Evolutionary conservation across 805 yeast species (phyloP).

Genomic region (Lipomyces starkeyi): DNA sequence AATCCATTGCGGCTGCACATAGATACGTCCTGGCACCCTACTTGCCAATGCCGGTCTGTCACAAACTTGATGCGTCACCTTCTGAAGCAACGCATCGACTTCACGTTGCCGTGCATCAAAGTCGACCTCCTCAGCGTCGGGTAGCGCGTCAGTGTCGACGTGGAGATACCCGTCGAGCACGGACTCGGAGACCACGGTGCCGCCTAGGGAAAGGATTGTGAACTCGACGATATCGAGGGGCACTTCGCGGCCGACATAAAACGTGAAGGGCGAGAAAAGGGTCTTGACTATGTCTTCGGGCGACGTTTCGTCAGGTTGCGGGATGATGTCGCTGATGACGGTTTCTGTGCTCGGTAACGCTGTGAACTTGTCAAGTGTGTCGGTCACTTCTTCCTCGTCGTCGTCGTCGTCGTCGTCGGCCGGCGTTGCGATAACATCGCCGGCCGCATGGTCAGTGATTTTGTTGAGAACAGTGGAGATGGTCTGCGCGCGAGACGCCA

Average conservation of each 20-base stretch:
- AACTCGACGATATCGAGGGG: conserved; percentile 91
- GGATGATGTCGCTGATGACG: conserved; percentile 34
- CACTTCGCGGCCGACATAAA: conserved; percentile 93
- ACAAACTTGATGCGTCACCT: conserved; percentile 89
- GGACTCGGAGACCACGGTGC: conserved; percentile 82
- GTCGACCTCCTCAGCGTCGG: conserved; percentile 33
- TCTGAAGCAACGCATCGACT: conserved; percentile 33
- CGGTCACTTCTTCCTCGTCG: conserved; percentile 44
- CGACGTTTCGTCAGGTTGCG: conserved; percentile 39
- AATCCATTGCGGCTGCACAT: conserved; percentile 97
- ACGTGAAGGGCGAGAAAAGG: conserved; percentile 75
- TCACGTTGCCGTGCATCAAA: conserved; percentile 19
- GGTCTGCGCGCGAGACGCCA: conserved; percentile 30
- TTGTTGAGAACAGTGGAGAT: conserved; percentile 15
- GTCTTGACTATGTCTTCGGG: conserved; percentile 60
- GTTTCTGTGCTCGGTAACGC: conserved; percentile 40
- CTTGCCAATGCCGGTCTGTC: conserved; percentile 84
- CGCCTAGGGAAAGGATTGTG: conserved; percentile 84
- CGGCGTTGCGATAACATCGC: conserved; percentile 57
- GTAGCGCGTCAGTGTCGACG: conserved; percentile 47
- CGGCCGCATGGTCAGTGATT: conserved; percentile 47
- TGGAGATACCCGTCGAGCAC: conserved; percentile 72
- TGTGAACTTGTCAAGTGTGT: conserved; percentile 35
- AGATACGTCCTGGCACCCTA: conserved; percentile 89
- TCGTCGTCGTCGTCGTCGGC: conserved; percentile 48